Conservation (phyloP, 2,329 filamentous ascomycete species). For the Bipolaris victoriae region DNA sequence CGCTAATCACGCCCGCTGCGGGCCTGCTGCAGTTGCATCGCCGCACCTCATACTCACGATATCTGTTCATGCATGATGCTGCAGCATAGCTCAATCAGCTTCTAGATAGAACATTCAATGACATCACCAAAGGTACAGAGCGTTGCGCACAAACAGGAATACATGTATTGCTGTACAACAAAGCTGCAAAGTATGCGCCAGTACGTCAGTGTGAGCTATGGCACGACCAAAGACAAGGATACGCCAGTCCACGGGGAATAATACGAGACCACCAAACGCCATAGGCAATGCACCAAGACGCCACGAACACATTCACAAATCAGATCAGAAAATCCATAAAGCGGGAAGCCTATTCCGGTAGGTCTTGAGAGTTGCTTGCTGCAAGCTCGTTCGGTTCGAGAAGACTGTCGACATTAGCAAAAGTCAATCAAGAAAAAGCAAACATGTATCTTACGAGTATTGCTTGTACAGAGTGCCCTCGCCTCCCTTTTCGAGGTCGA, state of each 20-base stretch:
- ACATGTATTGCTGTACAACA: constrained; percentile 2
- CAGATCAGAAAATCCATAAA: constrained; percentile 9
- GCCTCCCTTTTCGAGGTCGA: constrained; percentile 92
- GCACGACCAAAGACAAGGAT: constrained; percentile 10
- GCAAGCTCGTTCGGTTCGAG: constrained; percentile 46
- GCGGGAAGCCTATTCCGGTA: constrained; percentile 32
- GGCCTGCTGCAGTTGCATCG: constrained; percentile 11
- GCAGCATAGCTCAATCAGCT: constrained; percentile 3
- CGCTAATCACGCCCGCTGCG: constrained; percentile 20
- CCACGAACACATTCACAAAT: background rate
- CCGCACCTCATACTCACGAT: constrained; percentile 19
- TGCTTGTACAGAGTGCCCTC: constrained; percentile 91
- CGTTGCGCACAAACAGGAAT: constrained; percentile 2
- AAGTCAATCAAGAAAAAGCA: background rate
- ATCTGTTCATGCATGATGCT: constrained; percentile 14
- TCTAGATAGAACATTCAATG: constrained; percentile 3
- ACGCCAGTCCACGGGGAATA: constrained; percentile 32
- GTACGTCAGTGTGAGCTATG: background rate
- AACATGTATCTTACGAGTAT: constrained; percentile 76
- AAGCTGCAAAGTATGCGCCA: constrained; percentile 4
- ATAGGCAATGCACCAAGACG: constrained; percentile 36
- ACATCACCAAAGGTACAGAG: constrained; percentile 9
- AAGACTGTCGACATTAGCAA: constrained; percentile 36
- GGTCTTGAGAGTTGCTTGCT: constrained; percentile 38
- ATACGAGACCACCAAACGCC: constrained; percentile 33